phyloP scores from a whole-genome alignment of 169 alveolate species.

The Eimeria praecox region DNA sequence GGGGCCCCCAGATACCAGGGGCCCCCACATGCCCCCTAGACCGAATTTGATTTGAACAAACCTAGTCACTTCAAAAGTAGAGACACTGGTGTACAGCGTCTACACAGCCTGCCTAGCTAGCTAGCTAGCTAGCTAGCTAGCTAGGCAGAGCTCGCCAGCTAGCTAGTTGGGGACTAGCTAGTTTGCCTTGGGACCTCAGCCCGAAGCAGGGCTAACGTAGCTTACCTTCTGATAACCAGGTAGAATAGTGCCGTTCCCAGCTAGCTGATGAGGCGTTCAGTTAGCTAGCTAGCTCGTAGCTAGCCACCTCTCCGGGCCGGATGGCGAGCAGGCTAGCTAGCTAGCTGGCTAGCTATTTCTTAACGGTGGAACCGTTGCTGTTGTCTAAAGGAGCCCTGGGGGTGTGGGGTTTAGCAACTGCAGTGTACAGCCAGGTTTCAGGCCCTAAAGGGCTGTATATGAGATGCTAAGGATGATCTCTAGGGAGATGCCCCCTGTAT shows the following conservation, averaged over 20 bases:
- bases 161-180: no score
- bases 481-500: background rate
- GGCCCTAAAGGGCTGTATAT: no score
- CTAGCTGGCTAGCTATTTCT: background rate
- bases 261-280: background rate
- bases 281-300: no score
- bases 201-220: no score
- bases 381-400: background rate
- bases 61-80: background rate
- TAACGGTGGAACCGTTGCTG: background rate
- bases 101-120: constrained; percentile 15
- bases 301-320: no score
- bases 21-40: background rate
- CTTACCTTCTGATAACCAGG: background rate
- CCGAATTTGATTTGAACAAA: background rate
- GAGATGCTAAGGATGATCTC: no score
- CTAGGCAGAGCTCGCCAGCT: background rate
- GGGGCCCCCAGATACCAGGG: background rate
- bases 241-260: no score
- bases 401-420: no score
- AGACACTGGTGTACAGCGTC: background rate
- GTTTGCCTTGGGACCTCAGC: no score
- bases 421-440: no score
- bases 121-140: constrained; percentile 26
- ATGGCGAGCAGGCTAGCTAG: no score